Base-by-base conservation (phyloP, 768 basidiomycete species). In the Podaxis pistillaris region DNA sequence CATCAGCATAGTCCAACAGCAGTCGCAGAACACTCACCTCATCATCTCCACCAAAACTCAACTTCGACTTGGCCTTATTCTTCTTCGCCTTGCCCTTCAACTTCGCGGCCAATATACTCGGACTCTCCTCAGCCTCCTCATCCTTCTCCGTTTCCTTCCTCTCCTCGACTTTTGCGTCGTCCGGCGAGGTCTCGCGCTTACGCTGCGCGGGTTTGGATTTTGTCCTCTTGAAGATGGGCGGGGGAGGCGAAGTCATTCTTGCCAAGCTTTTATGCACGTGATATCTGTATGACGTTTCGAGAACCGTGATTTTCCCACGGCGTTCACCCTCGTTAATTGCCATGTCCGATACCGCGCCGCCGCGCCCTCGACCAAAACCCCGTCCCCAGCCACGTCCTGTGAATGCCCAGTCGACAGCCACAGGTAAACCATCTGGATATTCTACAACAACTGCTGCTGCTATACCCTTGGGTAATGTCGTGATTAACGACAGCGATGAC, bases 31-130 rank as follows among this genome's bases (percentile, higher is more conserved):
- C 63, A 69, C 76, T 51, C 66, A 90, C 89, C 80, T 89, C 90
- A 44, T 84, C 80, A 40, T 79, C 81, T 60, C 76, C 89, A 5
- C 91, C 92, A 74, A 94, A 94, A 71, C 92, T 94, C 60, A 94
- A 78, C 59, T 81, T 81, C 3, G 89, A 82, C 70, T 87, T 88
- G 41, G 84, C 79, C 69, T 85, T 86, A 17, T 83, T 73, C 63
- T 86, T 87, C 74, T 86, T 91, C 40, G 77, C 76, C 69, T 89
- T 90, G 66, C 82, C 87, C 79, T 89, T 94, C 63, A 91, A 68
- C 72, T 88, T 91, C 1, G 84, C 73, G 1, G 83, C 87, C 41
- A 90, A 71, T 0, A 81, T 81, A 59, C 81, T 86, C 4, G 89
- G 88, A 1, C 89, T 83, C 1, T 86, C 84, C 36, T 74, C 77